Conservation (phyloP, 140 eudicot genomes). For the Stevia rebaudiana region DNA sequence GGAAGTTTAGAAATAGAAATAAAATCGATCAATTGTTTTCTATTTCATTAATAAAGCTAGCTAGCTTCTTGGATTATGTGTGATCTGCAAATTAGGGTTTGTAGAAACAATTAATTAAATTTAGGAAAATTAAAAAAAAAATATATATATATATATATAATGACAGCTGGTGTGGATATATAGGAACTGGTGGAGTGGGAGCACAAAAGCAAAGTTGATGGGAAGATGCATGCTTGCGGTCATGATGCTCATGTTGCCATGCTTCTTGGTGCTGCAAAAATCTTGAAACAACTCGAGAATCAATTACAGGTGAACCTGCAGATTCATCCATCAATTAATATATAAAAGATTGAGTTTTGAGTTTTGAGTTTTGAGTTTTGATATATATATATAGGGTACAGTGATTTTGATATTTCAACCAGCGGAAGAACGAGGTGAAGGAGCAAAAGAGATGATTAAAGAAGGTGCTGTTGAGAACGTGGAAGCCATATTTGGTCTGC, state of each 20-base stretch:
- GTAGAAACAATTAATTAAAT: too few relatives aligned
- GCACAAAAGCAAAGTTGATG: constrained; percentile 56
- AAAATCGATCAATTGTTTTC: too few relatives aligned
- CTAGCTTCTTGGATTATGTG: too few relatives aligned
- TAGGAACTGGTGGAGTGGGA: constrained; percentile 69
- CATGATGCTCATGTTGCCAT: constrained; percentile 73
- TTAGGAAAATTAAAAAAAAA: too few relatives aligned
- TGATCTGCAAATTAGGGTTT: too few relatives aligned
- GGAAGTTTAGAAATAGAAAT: too few relatives aligned
- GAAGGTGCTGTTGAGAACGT: constrained; percentile 54
- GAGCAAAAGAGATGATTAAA: constrained; percentile 50
- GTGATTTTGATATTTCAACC: constrained; percentile 64
- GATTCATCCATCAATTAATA: too few relatives aligned
- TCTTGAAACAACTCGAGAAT: constrained; percentile 43
- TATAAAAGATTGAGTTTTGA: too few relatives aligned
- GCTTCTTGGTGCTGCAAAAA: constrained; percentile 75
- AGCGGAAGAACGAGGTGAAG: constrained; percentile 65
- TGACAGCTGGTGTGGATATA: background rate
- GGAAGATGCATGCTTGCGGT: constrained; percentile 83
- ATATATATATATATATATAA: too few relatives aligned
- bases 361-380: background rate
- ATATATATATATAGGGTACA: constrained; percentile 41
- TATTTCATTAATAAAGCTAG: too few relatives aligned
- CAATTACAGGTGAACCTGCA: constrained; percentile 37
- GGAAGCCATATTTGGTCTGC: constrained; percentile 60